Base-by-base conservation (phyloP, 2,329 filamentous ascomycete species). In the Calonectria henricotiae region DNA sequence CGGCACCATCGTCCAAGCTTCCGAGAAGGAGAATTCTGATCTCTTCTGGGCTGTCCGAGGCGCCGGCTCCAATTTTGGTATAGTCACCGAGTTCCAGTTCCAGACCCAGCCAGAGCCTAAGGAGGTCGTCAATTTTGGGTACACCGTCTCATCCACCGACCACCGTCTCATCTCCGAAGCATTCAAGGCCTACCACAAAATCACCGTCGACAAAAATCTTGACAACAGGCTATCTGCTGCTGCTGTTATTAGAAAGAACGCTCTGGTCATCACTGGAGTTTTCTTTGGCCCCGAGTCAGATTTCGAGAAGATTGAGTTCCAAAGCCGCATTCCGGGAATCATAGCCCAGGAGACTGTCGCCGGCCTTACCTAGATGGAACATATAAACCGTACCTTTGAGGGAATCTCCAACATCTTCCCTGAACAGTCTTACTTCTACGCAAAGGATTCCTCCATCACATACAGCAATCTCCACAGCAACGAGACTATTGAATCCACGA, bases 381-480 rank as follows among this genome's bases (percentile, higher is more conserved):
- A 61, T 25, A 61, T 61, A 23, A 17, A 32, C 13, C 37, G 55
- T 25, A 61, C 55, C 13, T 61, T 61, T 23, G 25, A 44, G 25
- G 25, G 8, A 4, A 61, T 44, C 25, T n/a, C 17, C 17, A 17
- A 7, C 23, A 61, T 44, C 3, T 61, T 61, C 39, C 37, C 55
- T 11, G 37, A 61, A 1, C 67, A 54, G 44, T 60, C 62, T 15
- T 62, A 66, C 17, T 69, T 69, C 11, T 69, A 69, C 37, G 51
- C 67, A 23, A 69, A 66, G 15, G 67, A 66, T n/a, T 51, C 35
- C 3, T 51, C 62, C 25, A 39, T 69, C 2, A n/a, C 43, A 3
- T 49, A 39, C 25, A 23, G 25, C 23, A 64, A 41, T 20, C 25
- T 54, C 49, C 62, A 46, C 2, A 64, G 46, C 62, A 64, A 54